Base-by-base conservation (phyloP, 305 asterid genomes). In the Fraxinus sp. region DNA sequence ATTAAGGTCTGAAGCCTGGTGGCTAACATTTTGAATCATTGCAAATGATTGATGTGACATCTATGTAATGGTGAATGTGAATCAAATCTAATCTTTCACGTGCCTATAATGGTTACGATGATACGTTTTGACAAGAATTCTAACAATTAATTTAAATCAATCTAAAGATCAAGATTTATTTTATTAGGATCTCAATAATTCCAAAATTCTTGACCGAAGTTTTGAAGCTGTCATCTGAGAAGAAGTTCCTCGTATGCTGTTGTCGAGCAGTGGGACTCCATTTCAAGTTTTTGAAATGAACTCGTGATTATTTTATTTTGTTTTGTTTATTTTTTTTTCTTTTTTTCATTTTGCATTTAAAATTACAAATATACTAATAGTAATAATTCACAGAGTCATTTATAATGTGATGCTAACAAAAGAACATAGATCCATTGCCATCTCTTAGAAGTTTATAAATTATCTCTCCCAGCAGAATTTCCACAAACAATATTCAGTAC, bases 401-500 rank as follows among this genome's bases (percentile, higher is more conserved):
- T 18, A 57, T 55, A 55, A 55, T 5, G 66, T 55, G 26, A 18
- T 20, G 28, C 68, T 18, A 57, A 57, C 68, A 57, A 20, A 57
- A 57, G 10, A 7, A 57, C 30, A 57, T 20, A 57, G 28, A 57
- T 57, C 68, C 68, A 57, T 57, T 55, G 66, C 66, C 24, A 55
- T 55, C 10, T 55, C 26, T 55, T n/a, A 16, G 64, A 7, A 57
- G 66, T 57, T 57, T 6, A 57, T 57, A 24, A 6, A 57, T 57
- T 5, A 0, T 18, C 66, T 57, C 66, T 57, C 11, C 66, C 26
- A 57, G 28, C 24, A 18, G 26, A 20, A 57, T 18, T 57, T 57
- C 26, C 66, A 57, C 66, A 55, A 55, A 57, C 66, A 57, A 57
- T 57, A 57, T 57, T 57, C 66, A 7, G 26, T 87, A 88, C 84